Base-by-base conservation (phyloP, 495 filamentous ascomycete genomes). In the Immersiella caudata region DNA sequence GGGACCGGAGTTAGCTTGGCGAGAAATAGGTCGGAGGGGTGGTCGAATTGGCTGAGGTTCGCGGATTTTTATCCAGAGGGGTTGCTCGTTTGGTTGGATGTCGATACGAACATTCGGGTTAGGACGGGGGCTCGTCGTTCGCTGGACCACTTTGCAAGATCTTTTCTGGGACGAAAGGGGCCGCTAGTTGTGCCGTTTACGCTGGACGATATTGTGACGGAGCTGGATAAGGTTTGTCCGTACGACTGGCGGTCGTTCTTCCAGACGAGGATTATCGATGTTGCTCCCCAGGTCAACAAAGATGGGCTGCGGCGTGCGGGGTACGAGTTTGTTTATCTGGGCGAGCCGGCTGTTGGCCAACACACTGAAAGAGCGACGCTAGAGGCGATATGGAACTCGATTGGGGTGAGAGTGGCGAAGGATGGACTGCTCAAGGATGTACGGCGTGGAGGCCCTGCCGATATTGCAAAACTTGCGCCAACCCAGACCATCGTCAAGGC, bases 211-310 rank as follows among this genome's bases (percentile, higher is more conserved):
- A 26, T 55, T 26, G 52, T 55, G 9, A 6, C 14, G 8, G 52
- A 22, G 52, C 52, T 55, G 1, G 24, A 55, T 1, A 26, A 55
- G 52, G 52, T 55, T 11, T 9, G 9, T 22, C 14, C 52, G n/a
- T 22, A 55, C 52, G 52, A 55, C 52, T 55, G 52, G 52, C 52
- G 22, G 52, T 2, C 21, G 21, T 55, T 55, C 52, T 55, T 55
- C 52, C 52, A 55, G 20, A 14, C 52, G 52, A 55, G 22, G n/a
- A 26, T 26, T 11, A 11, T 55, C 11, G 52, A 55, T 26, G 52
- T 55, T 22, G 20, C 52, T 1, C 52, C 52, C 20, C 3, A 55
- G n/a, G 52, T 26, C 24, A 26, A 55, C 20, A 11, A 16, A 2
- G 52, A 55, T 22, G 52, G 52, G 11, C 9, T 55, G 7, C 6